A percentile compares a stretch with the other conserved stretches of the same genome.
Evolutionary conservation across 192 early-diverging fungal genomes (phyloP).

Genomic region (Blastocladiella britannica): DNA sequence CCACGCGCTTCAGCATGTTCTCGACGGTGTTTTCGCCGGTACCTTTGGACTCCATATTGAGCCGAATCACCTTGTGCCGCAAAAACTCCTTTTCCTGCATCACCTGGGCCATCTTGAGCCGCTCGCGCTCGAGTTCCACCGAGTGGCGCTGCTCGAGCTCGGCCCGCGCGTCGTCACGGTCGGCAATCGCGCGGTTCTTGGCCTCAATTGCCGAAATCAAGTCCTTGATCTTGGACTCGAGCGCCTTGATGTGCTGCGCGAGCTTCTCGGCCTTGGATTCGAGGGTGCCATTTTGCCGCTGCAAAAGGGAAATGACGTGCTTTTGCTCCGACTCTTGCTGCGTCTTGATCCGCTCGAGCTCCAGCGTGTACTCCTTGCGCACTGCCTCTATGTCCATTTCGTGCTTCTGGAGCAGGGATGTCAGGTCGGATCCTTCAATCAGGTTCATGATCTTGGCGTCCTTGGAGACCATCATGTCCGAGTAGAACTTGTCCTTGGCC

Average conservation of each 20-base stretch:
- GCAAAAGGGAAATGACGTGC: constrained; percentile 27
- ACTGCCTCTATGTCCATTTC: constrained; percentile 38
- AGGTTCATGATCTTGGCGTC: constrained; percentile 44
- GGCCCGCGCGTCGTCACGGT: constrained; percentile 20
- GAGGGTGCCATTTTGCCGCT: constrained; percentile 31
- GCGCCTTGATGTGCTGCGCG: constrained; percentile 29
- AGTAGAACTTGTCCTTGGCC: constrained; percentile 42
- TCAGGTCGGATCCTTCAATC: constrained; percentile 36
- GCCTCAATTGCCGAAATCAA: constrained; percentile 24
- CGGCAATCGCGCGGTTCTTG: constrained; percentile 26
- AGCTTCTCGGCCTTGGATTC: constrained; percentile 40
- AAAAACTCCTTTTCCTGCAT: constrained; percentile 35
- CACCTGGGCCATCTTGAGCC: constrained; percentile 16
- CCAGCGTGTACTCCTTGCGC: constrained; percentile 31
- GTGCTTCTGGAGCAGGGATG: constrained; percentile 38
- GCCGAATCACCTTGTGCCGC: constrained; percentile 38
- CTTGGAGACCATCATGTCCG: constrained; percentile 43
- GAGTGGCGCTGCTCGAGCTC: constrained; percentile 20
- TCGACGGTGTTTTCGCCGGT: constrained; percentile 37
- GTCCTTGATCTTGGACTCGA: constrained; percentile 29
- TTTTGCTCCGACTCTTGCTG: constrained; percentile 38
- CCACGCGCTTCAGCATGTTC: constrained; percentile 38
- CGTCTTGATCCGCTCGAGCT: constrained; percentile 35
- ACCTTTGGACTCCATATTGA: constrained; percentile 33
- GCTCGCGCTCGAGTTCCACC: constrained; percentile 17